These are phyloP conservation scores for Mycena rosella DNA, from an alignment of 768 basidiomycete genomes.

Conservation along the genomic window DNA sequence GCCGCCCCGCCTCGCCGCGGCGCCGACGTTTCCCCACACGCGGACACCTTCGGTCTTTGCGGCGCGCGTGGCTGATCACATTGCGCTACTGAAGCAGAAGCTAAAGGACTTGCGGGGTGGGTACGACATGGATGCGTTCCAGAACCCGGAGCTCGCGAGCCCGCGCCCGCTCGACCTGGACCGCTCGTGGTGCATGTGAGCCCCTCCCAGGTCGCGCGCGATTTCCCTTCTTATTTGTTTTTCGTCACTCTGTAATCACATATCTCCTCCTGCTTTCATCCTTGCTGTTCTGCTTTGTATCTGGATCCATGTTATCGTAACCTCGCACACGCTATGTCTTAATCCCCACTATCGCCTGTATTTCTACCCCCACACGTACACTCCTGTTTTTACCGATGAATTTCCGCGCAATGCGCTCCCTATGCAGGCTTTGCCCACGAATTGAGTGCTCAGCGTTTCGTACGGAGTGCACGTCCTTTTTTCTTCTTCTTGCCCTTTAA, in stretches of 20 bases:
- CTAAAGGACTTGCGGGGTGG: not conserved
- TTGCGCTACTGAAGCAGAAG: not conserved
- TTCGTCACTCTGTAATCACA: not conserved
- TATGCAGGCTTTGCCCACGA: too few relatives aligned
- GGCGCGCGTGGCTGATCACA: not conserved
- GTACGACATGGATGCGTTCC: constrained; percentile 21
- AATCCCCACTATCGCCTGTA: too few relatives aligned
- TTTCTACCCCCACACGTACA: too few relatives aligned
- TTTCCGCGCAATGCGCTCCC: too few relatives aligned
- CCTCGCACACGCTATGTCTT: too few relatives aligned
- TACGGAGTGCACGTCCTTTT: too few relatives aligned
- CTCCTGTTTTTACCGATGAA: too few relatives aligned
- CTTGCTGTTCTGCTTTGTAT: too few relatives aligned
- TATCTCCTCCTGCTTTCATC: too few relatives aligned
- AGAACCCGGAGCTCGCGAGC: constrained; percentile 34
- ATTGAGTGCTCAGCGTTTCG: too few relatives aligned
- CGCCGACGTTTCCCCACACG: not conserved
- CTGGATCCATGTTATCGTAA: too few relatives aligned
- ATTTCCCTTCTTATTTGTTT: not conserved
- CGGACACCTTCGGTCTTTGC: not conserved
- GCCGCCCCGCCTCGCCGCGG: not conserved
- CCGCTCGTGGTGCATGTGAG: constrained; percentile 26
- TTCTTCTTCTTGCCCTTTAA: too few relatives aligned
- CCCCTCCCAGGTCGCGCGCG: not conserved
- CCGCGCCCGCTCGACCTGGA: constrained; percentile 28